These are phyloP conservation scores for Wallacemonas sp. DNA, from an alignment of 208 protist species.

Conservation along the genomic window DNA sequence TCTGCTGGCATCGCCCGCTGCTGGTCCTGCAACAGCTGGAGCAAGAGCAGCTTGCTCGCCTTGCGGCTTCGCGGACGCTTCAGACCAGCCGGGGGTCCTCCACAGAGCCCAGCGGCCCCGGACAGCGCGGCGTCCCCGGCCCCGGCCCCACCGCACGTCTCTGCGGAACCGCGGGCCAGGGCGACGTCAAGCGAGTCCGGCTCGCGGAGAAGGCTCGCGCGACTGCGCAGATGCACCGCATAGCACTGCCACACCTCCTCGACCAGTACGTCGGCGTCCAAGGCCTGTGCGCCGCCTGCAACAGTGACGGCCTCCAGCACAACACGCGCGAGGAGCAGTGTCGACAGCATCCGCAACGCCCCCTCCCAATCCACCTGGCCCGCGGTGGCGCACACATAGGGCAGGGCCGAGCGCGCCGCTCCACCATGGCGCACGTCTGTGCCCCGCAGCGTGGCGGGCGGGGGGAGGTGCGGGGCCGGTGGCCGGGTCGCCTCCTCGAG, in stretches of 20 bases:
- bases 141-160: not conserved
- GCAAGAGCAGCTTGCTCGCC: constrained; percentile 26
- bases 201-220: constrained; percentile 30
- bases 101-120: not conserved
- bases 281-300: not conserved
- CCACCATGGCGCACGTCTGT: too few relatives aligned
- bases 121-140: not conserved
- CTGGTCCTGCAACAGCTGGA: constrained; percentile 19
- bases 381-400: too few relatives aligned
- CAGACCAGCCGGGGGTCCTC: not conserved
- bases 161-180: too few relatives aligned
- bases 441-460: constrained; percentile 14
- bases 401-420: too few relatives aligned
- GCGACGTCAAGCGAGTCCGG: not conserved
- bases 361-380: constrained; percentile 23
- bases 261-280: constrained; percentile 33
- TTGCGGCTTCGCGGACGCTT: constrained; percentile 17
- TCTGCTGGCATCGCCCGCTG: constrained; percentile 10
- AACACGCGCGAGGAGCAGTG: constrained; percentile 59
- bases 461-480: constrained; percentile 9
- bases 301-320: constrained; percentile 26
- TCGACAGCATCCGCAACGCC: constrained; percentile 41
- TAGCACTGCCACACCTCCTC: constrained; percentile 72
- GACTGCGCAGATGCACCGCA: constrained; percentile 41
- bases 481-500: constrained; percentile 7